phyloP scores from a whole-genome alignment of 495 filamentous ascomycete genomes.

The Margaritispora aquatica region DNA sequence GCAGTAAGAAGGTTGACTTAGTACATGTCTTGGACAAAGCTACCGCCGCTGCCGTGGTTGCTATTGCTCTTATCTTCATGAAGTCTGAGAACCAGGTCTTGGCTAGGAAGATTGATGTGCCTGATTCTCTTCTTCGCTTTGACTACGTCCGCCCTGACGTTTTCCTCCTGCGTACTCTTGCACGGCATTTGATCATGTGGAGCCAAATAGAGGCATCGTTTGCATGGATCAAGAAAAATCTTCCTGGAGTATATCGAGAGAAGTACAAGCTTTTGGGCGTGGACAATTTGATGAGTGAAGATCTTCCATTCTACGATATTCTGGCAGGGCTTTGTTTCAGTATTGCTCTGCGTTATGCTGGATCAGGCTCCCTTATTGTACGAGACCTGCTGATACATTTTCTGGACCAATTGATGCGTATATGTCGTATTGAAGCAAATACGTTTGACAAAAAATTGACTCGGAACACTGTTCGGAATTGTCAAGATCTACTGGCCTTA shows the following conservation, averaged over 20 bases:
- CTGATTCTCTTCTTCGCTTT: constrained; percentile 81
- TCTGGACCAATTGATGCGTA: constrained; percentile 79
- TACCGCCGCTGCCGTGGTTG: constrained; percentile 82
- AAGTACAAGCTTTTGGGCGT: constrained; percentile 47
- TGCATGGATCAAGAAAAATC: constrained; percentile 66
- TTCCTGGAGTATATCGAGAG: constrained; percentile 61
- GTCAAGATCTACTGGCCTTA: constrained; percentile 78
- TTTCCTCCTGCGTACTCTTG: constrained; percentile 81
- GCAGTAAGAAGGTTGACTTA: constrained; percentile 77
- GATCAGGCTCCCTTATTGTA: constrained; percentile 64
- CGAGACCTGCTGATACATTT: constrained; percentile 79
- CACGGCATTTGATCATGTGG: constrained; percentile 94
- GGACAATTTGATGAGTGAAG: constrained; percentile 56
- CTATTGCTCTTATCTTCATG: constrained; percentile 94
- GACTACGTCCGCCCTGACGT: constrained; percentile 94
- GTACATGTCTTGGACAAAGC: constrained; percentile 91
- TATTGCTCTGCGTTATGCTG: constrained; percentile 78
- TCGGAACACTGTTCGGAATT: constrained; percentile 77
- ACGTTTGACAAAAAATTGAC: constrained; percentile 80
- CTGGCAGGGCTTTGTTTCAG: constrained; percentile 81
- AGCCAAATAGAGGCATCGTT: constrained; percentile 63
- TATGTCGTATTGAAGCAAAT: constrained; percentile 57
- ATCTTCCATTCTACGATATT: constrained; percentile 91
- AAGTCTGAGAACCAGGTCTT: constrained; percentile 87
- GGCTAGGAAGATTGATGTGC: constrained; percentile 87